Evolutionary conservation across 352 stramenopile genomes (phyloP).

Genomic region (Blastocystis sp.): DNA sequence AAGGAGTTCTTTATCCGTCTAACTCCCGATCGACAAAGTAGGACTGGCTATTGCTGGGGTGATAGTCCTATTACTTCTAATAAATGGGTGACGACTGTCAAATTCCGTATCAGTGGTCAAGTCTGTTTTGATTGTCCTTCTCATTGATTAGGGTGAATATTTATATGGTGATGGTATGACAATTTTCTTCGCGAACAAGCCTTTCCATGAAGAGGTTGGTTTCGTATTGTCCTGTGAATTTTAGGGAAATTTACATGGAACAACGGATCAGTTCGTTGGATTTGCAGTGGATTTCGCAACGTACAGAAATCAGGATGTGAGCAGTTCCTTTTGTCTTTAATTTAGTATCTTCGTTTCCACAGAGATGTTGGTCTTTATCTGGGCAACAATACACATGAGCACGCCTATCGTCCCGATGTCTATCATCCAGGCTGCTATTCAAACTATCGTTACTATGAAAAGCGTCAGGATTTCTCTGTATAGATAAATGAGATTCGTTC

Average conservation of each 20-base stretch:
- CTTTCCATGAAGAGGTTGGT: constrained; percentile 2
- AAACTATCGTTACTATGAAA: constrained; percentile 71
- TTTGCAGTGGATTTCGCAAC: constrained; percentile 76
- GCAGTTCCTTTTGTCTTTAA: neutral
- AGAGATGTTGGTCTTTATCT: constrained; percentile 56
- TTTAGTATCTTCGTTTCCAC: constrained; percentile 56
- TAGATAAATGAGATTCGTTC: neutral
- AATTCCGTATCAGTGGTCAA: constrained; percentile 74
- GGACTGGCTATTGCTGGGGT: constrained; percentile 72
- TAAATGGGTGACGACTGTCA: constrained; percentile 71
- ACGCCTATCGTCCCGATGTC: constrained; percentile 8
- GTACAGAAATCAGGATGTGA: constrained; percentile 74
- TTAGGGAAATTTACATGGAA: constrained; percentile 69
- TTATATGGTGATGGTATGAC: constrained; percentile 75
- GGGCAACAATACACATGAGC: neutral
- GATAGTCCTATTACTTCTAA: constrained; percentile 64
- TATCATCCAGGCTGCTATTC: constrained; percentile 59
- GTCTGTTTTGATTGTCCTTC: neutral
- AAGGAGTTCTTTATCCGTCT: constrained; percentile 73
- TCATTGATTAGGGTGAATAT: constrained; percentile 70
- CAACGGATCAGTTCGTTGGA: constrained; percentile 71
- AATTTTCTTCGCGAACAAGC: constrained; percentile 72
- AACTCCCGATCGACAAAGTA: constrained; percentile 73
- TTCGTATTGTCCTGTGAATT: neutral
- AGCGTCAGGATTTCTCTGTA: constrained; percentile 72